Percentiles rank a stretch among this genome's conserved stretches.
phyloP scores from a whole-genome alignment of 768 basidiomycete genomes.

The Hortiboletus campestris region DNA sequence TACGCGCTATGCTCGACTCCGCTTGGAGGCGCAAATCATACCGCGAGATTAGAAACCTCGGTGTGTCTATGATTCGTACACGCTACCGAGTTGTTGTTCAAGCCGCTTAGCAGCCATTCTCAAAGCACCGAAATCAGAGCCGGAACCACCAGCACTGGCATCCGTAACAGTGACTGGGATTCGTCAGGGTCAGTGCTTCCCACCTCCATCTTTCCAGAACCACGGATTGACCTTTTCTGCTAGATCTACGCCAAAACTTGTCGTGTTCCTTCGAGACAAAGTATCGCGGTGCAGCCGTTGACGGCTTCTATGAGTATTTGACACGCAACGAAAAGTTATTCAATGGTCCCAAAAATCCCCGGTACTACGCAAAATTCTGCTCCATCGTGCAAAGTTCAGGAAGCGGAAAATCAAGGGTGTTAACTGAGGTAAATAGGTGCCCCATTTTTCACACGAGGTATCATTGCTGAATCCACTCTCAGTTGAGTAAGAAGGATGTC shows the following conservation, averaged over 20 bases:
- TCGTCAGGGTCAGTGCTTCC: background rate
- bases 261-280: background rate
- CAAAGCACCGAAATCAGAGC: no score
- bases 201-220: no score
- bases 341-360: no score
- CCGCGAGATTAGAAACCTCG: no score
- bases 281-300: conserved; percentile 4
- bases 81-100: no score
- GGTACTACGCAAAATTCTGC: background rate
- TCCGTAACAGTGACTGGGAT: background rate
- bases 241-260: background rate
- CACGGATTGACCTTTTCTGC: background rate
- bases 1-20: no score
- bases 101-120: no score
- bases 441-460: no score
- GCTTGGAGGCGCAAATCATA: no score
- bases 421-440: conserved; percentile 4
- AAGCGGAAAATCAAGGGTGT: conserved; percentile 11
- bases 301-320: conserved; percentile 14
- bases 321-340: no score
- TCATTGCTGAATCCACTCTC: background rate
- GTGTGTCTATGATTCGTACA: no score
- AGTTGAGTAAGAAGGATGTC: conserved; percentile 12
- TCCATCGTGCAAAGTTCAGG: conserved; percentile 15
- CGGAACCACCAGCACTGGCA: background rate